Evolutionary conservation across 179 eudicot species (phyloP), one percentile per base, ranked within the genome.

Genomic region (Heliamphora pulchella): DNA sequence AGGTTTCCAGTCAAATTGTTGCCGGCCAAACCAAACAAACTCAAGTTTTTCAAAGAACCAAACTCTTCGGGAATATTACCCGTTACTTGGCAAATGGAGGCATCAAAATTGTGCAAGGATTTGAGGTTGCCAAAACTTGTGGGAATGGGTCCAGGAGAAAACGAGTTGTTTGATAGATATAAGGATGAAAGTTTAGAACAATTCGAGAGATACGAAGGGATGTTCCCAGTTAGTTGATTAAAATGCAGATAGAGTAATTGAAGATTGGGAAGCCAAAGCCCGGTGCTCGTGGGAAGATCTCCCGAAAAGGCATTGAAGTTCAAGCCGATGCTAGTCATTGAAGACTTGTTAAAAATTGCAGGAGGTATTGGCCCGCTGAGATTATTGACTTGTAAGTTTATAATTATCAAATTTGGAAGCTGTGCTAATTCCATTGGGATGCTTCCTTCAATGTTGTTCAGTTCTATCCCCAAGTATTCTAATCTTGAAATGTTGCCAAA

Each of bases 41-140:
- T 73, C 76, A 73, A 31, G 3, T 54, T 31, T 10, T 17, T 64
- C 13, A 77, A 20, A 18, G 17, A 8, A 3, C 79, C 79, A 47
- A 77, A 63, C 14, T 20, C 71, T 10, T 48, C 13, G 8, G 71
- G 79, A 64, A 77, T 77, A 63, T 43, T 18, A 7, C 79, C 79
- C 44, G 2, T 53, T 51, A 73, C 2, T 3, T 50, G 61, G n/a
- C 63, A 51, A 0, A 1, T 8, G 1, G 43, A 9, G 11, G 62
- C 62, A 31, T 0, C 1, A 54, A 73, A 73, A 5, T 8, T 8
- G 3, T 22, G 46, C 4, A 73, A 3, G 2, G 47, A 20, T 3
- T 9, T 20, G 3, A 59, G 8, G 5, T 59, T 3, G 43, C 68
- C 68, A 20, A 64, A 11, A 64, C 3, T 64, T 64, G 11, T 20